A percentile compares a stretch with the other conserved stretches of the same genome.
These are phyloP conservation scores for Limnanthes douglasii DNA, from an alignment of 345 rosid species.

Conservation along the genomic window DNA sequence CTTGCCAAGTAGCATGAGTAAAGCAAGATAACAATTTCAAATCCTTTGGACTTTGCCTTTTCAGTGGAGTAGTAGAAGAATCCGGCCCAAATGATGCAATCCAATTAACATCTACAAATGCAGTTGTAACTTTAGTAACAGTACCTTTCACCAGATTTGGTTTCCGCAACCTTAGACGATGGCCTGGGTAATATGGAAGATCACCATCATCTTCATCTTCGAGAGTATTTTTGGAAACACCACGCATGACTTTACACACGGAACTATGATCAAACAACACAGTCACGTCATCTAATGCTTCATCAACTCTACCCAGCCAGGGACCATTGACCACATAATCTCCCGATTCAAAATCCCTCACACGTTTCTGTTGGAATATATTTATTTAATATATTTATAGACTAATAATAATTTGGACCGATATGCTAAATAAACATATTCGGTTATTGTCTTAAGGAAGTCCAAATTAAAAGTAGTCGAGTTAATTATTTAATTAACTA, in stretches of 20 bases:
- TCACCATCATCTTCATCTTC: slow-evolving; percentile 81
- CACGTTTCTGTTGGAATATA: too few relatives aligned
- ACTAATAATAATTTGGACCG: too few relatives aligned
- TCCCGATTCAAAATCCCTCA: slow-evolving; percentile 72
- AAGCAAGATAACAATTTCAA: slow-evolving; percentile 76
- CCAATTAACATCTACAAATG: slow-evolving; percentile 84
- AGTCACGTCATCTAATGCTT: slow-evolving; percentile 82
- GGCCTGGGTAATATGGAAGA: slow-evolving; percentile 85
- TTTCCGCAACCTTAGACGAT: slow-evolving; percentile 83
- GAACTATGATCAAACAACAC: slow-evolving; percentile 94
- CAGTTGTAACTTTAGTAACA: slow-evolving; percentile 75
- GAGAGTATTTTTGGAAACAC: slow-evolving; percentile 52
- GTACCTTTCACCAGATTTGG: slow-evolving; percentile 84
- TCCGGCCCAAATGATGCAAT: slow-evolving; percentile 86
- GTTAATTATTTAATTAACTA: too few relatives aligned
- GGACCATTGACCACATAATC: slow-evolving; percentile 89
- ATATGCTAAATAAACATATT: too few relatives aligned
- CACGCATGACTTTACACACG: slow-evolving; percentile 71
- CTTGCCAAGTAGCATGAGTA: slow-evolving; percentile 90
- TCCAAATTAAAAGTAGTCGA: too few relatives aligned
- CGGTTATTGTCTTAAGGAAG: too few relatives aligned
- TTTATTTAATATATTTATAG: too few relatives aligned
- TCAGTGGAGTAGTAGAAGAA: slow-evolving; percentile 77
- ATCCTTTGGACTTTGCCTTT: slow-evolving; percentile 83
- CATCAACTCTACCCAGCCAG: slow-evolving; percentile 93